Base-by-base conservation (phyloP, 1,284 basidiomycete species). In the Pseudozyma sp. region DNA sequence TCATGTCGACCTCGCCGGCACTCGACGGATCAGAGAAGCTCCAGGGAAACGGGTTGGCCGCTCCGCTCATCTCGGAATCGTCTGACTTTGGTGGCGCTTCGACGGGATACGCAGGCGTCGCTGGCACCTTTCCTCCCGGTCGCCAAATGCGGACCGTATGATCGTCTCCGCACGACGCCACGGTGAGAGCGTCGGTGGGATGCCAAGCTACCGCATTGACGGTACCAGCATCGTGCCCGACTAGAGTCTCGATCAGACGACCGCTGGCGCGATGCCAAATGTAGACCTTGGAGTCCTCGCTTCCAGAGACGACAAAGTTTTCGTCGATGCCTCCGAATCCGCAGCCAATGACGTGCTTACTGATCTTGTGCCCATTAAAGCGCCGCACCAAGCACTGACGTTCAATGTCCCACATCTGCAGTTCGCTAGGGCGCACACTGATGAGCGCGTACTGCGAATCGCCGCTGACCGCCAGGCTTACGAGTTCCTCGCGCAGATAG, bases 131-230 rank as follows among this genome's bases (percentile, higher is more conserved):
- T 67, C 60, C 54, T 13, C 72, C 72, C 3, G 80, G 77, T 10
- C 69, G 55, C 81, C 81, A 83, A 51, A 80, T 74, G 6, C 80
- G 65, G 10, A 81, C 76, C 0, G 78, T 80, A 17, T 68, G 59
- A 44, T 84, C 82, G 49, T 83, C 86, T 14, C 82, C 77, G 33
- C 81, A 83, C 31, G 83, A 85, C 31, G 96, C 96, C 85, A 99
- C 96, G 89, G 98, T 92, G 76, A 90, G 88, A 69, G 92, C 90
- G 66, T 87, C 88, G 29, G 84, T 81, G 0, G 94, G 94, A 85
- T 97, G 96, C 97, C 97, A 99, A 14, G 94, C 92, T 10, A 99
- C 94, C 17, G 92, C 91, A 84, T 98, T 99, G 66, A 99, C 95
- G 63, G 91, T 92, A 40, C 94, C 94, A 52, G 86, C 85, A 14